Conservation (phyloP, 73 alveolate species). For the Uronychia binucleata region DNA sequence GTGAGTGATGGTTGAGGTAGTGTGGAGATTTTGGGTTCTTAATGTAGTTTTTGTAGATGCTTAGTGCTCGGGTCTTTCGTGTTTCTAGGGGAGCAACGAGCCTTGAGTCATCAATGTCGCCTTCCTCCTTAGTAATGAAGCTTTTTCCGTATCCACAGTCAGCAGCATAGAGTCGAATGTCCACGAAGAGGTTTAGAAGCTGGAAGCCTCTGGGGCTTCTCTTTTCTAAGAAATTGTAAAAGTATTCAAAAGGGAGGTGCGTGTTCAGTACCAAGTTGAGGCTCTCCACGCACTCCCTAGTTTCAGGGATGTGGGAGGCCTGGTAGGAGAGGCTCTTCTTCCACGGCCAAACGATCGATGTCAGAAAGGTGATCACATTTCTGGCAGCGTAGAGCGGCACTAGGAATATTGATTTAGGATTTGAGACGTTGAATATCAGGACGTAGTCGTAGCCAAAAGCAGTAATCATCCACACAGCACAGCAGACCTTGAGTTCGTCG, state of each 20-base stretch:
- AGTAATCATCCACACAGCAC: background rate
- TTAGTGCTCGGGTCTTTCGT: no score
- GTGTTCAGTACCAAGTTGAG: constrained; percentile 2
- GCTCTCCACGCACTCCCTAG: constrained; percentile 1
- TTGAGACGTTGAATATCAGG: background rate
- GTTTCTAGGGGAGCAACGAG: no score
- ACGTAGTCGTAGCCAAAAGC: background rate
- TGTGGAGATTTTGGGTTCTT: no score
- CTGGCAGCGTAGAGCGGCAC: background rate
- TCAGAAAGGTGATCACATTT: background rate
- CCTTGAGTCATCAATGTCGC: no score
- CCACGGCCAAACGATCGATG: background rate
- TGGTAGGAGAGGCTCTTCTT: background rate
- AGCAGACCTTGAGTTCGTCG: background rate
- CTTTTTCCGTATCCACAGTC: no score
- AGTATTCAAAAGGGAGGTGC: background rate
- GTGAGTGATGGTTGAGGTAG: no score
- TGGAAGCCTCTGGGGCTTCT: background rate
- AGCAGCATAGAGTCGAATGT: background rate
- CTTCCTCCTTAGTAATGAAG: no score
- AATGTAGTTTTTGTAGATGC: no score
- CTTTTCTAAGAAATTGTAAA: background rate
- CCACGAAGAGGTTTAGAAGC: background rate
- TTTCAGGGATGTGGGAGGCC: background rate
- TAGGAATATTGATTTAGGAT: background rate